Evolutionary conservation across 331 rosid genomes (phyloP), one percentile per base, ranked within the genome.

Genomic region (Acacia pycnantha): DNA sequence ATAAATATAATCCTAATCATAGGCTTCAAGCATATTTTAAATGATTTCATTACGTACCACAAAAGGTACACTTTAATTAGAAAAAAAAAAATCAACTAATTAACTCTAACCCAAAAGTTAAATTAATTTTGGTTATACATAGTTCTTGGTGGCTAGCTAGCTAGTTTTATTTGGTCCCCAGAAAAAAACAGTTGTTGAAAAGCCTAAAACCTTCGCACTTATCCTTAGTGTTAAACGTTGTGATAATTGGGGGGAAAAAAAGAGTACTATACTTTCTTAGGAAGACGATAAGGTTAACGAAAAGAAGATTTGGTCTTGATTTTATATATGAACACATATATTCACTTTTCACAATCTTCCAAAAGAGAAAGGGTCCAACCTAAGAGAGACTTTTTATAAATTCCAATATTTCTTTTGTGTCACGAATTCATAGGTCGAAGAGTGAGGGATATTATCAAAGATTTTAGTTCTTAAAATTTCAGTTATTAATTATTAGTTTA

Each of bases 401-500:
- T 56, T 56, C 62, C 14, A 8, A 56, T 56, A 56, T 56, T 37
- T 37, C 41, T 9, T 37, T 66, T 59, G 77, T 78, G 86, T 70
- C 82, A 44, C 62, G 31, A 73, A 41, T 44, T 70, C 77, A 79
- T 85, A 70, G 87, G 89, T 83, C 35, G 51, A 77, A 70, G 59
- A 26, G n/a, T 13, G 58, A 73, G 14, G 67, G 89, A 83, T 84
- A 73, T 62, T 86, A 74, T 83, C 88, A 78, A 86, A 86, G 83
- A 78, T 78, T 81, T 65, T 46, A 75, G 56, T 44, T 81, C 86
- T 84, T 82, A 87, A 87, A 85, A 51, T 87, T 71, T 85, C 79
- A 80, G 82, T 51, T 51, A 51, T 51, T 18, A 51, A 62, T 10
- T n/a, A 9, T 24, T 29, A 43, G 26, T 22, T 33, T 73, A 21